These are phyloP conservation scores for Luvunga scandens DNA, from an alignment of 345 rosid genomes.

Conservation along the genomic window DNA sequence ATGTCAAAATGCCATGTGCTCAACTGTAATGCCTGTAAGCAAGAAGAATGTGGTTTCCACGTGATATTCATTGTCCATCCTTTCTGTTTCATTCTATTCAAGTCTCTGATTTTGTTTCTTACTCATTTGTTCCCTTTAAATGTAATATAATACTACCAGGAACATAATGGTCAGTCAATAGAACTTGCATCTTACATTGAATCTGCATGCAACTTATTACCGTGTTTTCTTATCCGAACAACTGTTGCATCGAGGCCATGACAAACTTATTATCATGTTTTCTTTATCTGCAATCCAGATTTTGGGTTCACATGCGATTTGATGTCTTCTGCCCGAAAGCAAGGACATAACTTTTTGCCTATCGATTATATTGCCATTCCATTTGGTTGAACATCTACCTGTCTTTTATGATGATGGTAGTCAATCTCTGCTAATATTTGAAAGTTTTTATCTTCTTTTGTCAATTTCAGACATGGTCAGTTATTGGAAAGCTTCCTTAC, in stretches of 20 bases:
- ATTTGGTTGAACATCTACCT: neutral
- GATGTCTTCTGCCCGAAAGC: neutral
- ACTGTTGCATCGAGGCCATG: neutral
- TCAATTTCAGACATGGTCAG: conserved; percentile 72
- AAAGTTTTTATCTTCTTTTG: neutral
- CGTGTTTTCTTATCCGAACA: too few relatives aligned
- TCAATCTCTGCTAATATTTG: neutral
- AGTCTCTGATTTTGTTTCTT: neutral
- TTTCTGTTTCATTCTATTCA: neutral
- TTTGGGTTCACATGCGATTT: neutral
- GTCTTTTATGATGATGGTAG: neutral
- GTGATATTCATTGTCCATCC: neutral
- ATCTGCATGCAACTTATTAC: neutral
- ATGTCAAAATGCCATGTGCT: neutral
- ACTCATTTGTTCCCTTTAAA: neutral
- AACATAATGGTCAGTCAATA: neutral
- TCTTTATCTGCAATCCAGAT: neutral
- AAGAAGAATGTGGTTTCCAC: neutral
- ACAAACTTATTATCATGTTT: neutral
- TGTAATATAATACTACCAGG: neutral
- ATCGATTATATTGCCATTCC: neutral
- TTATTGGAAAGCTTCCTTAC: conserved; percentile 76
- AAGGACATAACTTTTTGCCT: neutral
- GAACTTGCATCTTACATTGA: neutral
- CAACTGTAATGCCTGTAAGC: neutral